Conservation (phyloP, 1,139 yeast genomes). For the Geotrichum restrictum region DNA sequence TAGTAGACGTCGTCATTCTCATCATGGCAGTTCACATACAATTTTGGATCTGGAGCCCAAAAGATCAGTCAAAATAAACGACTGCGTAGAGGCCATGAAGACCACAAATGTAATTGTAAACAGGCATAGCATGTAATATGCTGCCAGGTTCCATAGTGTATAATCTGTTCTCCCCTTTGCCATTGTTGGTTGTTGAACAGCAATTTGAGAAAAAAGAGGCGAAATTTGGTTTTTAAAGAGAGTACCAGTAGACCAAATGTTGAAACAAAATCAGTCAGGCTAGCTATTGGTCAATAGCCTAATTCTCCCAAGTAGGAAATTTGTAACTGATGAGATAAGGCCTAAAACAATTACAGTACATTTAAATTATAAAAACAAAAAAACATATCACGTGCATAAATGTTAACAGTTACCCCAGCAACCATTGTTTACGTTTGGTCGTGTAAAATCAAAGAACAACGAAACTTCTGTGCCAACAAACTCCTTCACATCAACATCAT, state of each 20-base stretch:
- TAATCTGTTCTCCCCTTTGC: slow-evolving; percentile 13
- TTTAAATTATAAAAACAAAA: too few species aligned
- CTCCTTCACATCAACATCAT: not conserved
- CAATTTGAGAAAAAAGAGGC: slow-evolving; percentile 5
- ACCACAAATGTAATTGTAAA: slow-evolving; percentile 59
- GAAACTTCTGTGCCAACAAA: not conserved
- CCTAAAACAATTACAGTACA: not conserved
- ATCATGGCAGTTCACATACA: slow-evolving; percentile 23
- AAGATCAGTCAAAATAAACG: slow-evolving; percentile 59
- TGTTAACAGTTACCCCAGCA: slow-evolving; percentile 5
- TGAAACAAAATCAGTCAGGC: not conserved
- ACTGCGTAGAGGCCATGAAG: slow-evolving; percentile 64
- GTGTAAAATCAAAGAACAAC: slow-evolving; percentile 1
- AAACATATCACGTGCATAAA: not conserved
- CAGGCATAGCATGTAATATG: slow-evolving; percentile 42
- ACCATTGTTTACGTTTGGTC: slow-evolving; percentile 5
- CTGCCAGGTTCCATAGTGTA: slow-evolving; percentile 25
- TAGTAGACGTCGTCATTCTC: not conserved
- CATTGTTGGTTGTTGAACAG: not conserved
- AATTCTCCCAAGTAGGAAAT: slow-evolving; percentile 7
- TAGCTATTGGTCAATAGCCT: not conserved
- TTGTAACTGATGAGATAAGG: slow-evolving; percentile 15
- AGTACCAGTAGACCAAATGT: not conserved
- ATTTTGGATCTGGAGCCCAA: slow-evolving; percentile 47
- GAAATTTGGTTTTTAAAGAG: not conserved